Conservation (phyloP, 2,329 filamentous ascomycete genomes). For the Penicillium italicum region DNA sequence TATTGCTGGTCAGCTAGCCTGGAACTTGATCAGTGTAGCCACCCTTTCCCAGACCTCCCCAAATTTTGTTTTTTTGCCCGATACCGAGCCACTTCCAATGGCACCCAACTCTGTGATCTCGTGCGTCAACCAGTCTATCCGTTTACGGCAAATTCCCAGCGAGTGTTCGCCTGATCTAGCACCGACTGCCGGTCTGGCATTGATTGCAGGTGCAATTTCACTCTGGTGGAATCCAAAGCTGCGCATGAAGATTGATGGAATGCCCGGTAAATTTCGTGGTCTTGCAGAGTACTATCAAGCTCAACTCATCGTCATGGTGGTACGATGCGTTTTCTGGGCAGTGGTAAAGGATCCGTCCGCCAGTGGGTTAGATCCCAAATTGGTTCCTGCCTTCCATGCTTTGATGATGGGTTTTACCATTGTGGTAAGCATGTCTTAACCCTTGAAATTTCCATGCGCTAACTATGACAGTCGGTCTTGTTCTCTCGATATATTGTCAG, state of each 20-base stretch:
- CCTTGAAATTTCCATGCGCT: conserved; percentile 13
- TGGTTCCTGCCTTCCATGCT: conserved; percentile 37
- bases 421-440: conserved; percentile 29
- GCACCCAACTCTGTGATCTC: conserved; percentile 19
- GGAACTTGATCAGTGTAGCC: conserved; percentile 40
- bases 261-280: conserved; percentile 41
- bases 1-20: conserved; percentile 42
- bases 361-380: conserved; percentile 29
- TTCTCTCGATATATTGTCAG: conserved; percentile 39
- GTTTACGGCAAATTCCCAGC: conserved; percentile 20
- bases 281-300: conserved; percentile 47
- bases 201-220: conserved; percentile 43
- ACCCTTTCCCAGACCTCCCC: conserved; percentile 15
- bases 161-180: conserved; percentile 32
- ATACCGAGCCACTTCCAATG: conserved; percentile 8
- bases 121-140: conserved; percentile 21
- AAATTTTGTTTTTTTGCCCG: not conserved
- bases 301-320: conserved; percentile 45
- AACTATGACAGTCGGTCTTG: conserved; percentile 34
- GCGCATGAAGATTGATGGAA: conserved; percentile 43
- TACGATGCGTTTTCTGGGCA: conserved; percentile 46
- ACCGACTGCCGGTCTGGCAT: conserved; percentile 36
- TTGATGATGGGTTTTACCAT: conserved; percentile 42
- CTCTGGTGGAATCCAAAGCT: conserved; percentile 51
- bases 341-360: conserved; percentile 39